Percentiles rank a stretch among this genome's conserved stretches.
phyloP scores from a whole-genome alignment of 768 basidiomycete genomes.

The Termitomyces titanicus region DNA sequence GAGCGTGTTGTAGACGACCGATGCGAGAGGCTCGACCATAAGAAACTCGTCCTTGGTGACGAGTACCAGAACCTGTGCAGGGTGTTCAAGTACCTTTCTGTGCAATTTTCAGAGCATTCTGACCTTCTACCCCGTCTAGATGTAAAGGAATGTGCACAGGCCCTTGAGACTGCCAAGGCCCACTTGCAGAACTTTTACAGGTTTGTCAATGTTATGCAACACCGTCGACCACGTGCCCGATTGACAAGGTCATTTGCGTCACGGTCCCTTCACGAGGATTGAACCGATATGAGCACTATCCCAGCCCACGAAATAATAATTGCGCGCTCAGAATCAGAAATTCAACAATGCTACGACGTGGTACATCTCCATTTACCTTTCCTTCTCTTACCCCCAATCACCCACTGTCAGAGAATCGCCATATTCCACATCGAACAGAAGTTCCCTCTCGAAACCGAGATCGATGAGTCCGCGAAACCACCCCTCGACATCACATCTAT shows the following conservation, averaged over 20 bases:
- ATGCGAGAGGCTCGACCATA: constrained; percentile 66
- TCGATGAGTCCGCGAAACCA: constrained; percentile 55
- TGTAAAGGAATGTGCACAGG: background rate
- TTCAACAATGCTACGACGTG: constrained; percentile 66
- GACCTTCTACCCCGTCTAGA: background rate
- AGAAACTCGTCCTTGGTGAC: constrained; percentile 21
- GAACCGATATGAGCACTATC: too few relatives aligned
- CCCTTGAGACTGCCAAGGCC: background rate
- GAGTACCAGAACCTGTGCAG: constrained; percentile 11
- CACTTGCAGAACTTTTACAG: constrained; percentile 7
- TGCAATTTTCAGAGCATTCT: background rate
- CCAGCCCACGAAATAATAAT: constrained; percentile 59
- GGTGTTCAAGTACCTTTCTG: background rate
- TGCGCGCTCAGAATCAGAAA: constrained; percentile 41
- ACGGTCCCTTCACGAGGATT: too few relatives aligned
- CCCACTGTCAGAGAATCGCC: constrained; percentile 33
- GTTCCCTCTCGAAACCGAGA: constrained; percentile 71
- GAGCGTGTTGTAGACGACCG: constrained; percentile 48
- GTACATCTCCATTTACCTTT: constrained; percentile 20
- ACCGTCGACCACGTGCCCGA: constrained; percentile 10
- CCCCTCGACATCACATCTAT: background rate
- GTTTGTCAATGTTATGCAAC: constrained; percentile 10
- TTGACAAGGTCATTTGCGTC: too few relatives aligned
- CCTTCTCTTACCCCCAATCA: background rate
- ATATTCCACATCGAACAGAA: constrained; percentile 67